These are phyloP conservation scores for Oryza punctata DNA, from an alignment of 176 grass and related monocot species.

Conservation along the genomic window DNA sequence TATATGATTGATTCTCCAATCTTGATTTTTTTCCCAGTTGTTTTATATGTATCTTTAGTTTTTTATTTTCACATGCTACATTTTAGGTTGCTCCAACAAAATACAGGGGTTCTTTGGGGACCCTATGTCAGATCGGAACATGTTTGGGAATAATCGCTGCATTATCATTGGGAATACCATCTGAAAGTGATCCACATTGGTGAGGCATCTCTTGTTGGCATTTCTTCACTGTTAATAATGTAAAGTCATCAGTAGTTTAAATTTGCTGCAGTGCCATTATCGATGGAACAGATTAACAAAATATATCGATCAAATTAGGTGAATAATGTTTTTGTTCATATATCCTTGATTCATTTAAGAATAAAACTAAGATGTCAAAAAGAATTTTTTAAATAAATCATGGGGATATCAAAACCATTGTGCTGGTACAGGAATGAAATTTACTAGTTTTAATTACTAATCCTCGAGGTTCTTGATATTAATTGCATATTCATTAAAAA, in stretches of 20 bases:
- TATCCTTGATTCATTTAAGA: constrained; percentile 10
- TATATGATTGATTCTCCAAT: neutral
- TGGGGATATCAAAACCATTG: constrained; percentile 1
- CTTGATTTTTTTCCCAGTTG: neutral
- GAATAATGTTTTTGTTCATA: neutral
- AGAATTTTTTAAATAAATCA: neutral
- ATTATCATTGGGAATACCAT: constrained; percentile 88
- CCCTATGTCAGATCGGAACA: constrained; percentile 90
- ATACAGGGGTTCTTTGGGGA: constrained; percentile 84
- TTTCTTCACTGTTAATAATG: constrained; percentile 50
- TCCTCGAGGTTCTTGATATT: neutral
- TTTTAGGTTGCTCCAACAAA: constrained; percentile 92
- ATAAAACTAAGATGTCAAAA: constrained; percentile 1
- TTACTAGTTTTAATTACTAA: constrained; percentile 10
- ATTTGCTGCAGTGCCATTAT: constrained; percentile 19
- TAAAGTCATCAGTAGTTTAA: constrained; percentile 53
- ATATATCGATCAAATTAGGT: constrained; percentile 4
- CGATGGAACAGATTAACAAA: constrained; percentile 23
- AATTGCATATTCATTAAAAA: neutral
- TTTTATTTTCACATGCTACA: constrained; percentile 25
- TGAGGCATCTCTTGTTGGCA: constrained; percentile 58
- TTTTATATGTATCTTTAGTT: constrained; percentile 1
- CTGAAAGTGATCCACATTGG: constrained; percentile 98
- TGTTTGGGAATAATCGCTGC: constrained; percentile 96
- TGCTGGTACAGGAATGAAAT: neutral